These are phyloP conservation scores for Kluyveromyces starmeri DNA, from an alignment of 805 yeast genomes.

Conservation along the genomic window DNA sequence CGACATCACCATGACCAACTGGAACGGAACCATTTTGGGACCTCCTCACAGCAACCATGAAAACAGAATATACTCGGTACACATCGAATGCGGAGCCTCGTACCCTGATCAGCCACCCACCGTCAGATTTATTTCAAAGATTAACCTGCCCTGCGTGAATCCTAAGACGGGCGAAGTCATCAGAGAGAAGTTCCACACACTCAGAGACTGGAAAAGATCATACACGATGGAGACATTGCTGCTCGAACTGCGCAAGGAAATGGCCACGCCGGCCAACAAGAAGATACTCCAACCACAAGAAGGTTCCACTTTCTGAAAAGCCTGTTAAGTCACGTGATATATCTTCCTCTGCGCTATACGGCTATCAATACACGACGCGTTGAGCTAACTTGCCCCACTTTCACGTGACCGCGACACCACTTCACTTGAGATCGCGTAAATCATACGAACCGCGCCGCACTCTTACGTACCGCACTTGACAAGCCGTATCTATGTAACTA, in stretches of 20 bases:
- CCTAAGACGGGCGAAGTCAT: conserved; percentile 47
- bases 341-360: too few relatives aligned
- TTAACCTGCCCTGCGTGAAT: conserved; percentile 90
- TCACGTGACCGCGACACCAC: too few relatives aligned
- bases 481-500: too few relatives aligned
- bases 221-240: conserved; percentile 90
- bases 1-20: conserved; percentile 85
- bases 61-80: conserved; percentile 82
- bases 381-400: too few relatives aligned
- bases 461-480: too few relatives aligned
- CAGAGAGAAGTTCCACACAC: conserved; percentile 48
- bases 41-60: conserved; percentile 92
- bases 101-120: conserved; percentile 89
- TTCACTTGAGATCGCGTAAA: too few relatives aligned
- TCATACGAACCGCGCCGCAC: too few relatives aligned
- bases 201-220: conserved; percentile 80
- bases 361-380: too few relatives aligned
- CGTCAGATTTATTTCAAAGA: conserved; percentile 71
- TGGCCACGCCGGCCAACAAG: conserved; percentile 78
- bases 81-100: conserved; percentile 67
- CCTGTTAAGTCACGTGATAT: too few relatives aligned
- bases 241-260: conserved; percentile 78
- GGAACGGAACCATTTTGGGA: conserved; percentile 98
- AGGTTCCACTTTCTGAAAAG: conserved; percentile 51
- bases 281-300: conserved; percentile 88